Evolutionary conservation across 805 yeast species (phyloP).

Genomic region (Candida awuae): DNA sequence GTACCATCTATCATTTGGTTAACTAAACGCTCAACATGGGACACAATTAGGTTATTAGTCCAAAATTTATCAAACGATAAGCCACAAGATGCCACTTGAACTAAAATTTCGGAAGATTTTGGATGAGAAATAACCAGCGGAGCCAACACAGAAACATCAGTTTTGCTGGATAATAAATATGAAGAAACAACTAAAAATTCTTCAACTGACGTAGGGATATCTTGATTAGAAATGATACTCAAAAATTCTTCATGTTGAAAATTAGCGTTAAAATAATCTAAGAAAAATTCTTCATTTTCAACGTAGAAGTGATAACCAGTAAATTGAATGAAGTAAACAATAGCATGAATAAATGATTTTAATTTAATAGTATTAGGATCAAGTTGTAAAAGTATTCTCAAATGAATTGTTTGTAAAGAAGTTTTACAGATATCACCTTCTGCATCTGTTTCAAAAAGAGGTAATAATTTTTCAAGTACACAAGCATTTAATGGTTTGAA

Average conservation of each 20-base stretch:
- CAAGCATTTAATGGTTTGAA: constrained; percentile 14
- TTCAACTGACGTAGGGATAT: constrained; percentile 13
- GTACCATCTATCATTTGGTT: constrained; percentile 19
- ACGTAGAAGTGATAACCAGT: constrained; percentile 28
- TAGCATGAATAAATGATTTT: constrained; percentile 26
- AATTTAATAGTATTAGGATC: constrained; percentile 25
- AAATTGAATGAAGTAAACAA: constrained; percentile 32
- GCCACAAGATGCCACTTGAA: constrained; percentile 14
- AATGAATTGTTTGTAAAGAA: constrained; percentile 42
- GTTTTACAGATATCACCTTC: constrained; percentile 41
- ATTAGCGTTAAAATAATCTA: constrained; percentile 27
- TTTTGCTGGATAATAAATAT: constrained; percentile 8
- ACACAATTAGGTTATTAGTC: constrained; percentile 15
- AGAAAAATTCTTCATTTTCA: constrained; percentile 33
- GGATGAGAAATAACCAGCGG: constrained; percentile 16
- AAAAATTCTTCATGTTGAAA: constrained; percentile 14
- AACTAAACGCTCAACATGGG: constrained; percentile 21
- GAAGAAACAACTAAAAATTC: constrained; percentile 15
- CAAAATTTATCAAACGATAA: constrained; percentile 17
- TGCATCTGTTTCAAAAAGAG: constrained; percentile 28
- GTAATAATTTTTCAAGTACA: constrained; percentile 27
- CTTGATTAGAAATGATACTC: constrained; percentile 9
- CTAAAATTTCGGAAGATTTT: constrained; percentile 13
- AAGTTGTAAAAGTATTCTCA: constrained; percentile 38
- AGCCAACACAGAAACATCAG: constrained; percentile 8